Percentiles rank a stretch among this genome's conserved stretches.
phyloP scores from a whole-genome alignment of 345 rosid species.

The Gynandropsis gynandra region DNA sequence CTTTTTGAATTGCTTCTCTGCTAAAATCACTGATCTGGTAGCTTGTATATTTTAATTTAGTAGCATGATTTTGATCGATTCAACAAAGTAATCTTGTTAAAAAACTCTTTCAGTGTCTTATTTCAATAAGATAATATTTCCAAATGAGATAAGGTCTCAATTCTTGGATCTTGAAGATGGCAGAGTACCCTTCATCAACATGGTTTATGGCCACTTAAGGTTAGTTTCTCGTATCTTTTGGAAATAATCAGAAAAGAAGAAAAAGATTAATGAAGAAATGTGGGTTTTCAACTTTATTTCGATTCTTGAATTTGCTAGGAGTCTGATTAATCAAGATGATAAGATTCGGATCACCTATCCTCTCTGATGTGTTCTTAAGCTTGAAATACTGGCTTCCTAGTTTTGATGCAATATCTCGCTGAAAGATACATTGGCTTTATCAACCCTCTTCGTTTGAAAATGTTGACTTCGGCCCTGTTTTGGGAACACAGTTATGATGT shows the following conservation, averaged over 20 bases:
- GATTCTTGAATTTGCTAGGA: slow-evolving; percentile 37
- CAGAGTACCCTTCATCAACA: too few relatives aligned
- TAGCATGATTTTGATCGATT: slow-evolving; percentile 4
- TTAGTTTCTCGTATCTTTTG: too few relatives aligned
- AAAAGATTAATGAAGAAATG: slow-evolving; percentile 4
- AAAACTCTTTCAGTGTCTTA: slow-evolving; percentile 2
- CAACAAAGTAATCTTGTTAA: neutral
- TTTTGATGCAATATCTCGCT: slow-evolving; percentile 33
- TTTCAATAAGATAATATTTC: slow-evolving; percentile 6
- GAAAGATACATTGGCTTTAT: slow-evolving; percentile 30
- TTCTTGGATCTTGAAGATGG: too few relatives aligned
- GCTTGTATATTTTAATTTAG: neutral
- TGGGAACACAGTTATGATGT: slow-evolving; percentile 33
- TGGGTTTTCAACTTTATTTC: slow-evolving; percentile 37
- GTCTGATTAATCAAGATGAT: slow-evolving; percentile 34
- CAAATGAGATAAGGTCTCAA: neutral
- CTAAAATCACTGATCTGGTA: neutral
- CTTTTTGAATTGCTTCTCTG: neutral
- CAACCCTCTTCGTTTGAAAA: slow-evolving; percentile 34
- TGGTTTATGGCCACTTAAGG: too few relatives aligned
- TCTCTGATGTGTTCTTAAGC: slow-evolving; percentile 35
- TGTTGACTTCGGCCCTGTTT: slow-evolving; percentile 32
- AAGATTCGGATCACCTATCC: slow-evolving; percentile 6
- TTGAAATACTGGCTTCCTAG: slow-evolving; percentile 33
- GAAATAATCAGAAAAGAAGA: slow-evolving; percentile 9